Evolutionary conservation across 2,329 filamentous ascomycete genomes (phyloP).

Genomic region (Colletotrichum viniferum): DNA sequence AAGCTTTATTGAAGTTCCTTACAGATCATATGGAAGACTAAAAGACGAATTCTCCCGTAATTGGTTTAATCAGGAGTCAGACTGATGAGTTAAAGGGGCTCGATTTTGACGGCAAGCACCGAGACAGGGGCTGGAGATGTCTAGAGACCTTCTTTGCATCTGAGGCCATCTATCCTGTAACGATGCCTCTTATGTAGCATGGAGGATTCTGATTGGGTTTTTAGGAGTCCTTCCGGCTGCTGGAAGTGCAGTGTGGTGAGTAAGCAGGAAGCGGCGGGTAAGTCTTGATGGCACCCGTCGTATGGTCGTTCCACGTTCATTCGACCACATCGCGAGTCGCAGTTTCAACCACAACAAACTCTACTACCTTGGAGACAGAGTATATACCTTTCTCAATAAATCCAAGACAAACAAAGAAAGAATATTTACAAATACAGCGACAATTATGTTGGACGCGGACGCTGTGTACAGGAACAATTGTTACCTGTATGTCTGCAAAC

Average conservation of each 20-base stretch:
- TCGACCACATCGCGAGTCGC: not conserved
- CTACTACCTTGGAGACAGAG: not conserved
- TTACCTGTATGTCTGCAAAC: too few relatives aligned
- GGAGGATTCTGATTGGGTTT: not conserved
- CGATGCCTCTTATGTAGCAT: not conserved
- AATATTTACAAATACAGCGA: accelerated
- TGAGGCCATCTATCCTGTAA: not conserved
- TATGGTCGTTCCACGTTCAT: not conserved
- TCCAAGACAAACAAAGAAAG: too few relatives aligned
- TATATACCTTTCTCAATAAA: too few relatives aligned
- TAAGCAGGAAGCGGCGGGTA: not conserved
- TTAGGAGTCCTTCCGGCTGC: not conserved
- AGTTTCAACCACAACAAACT: not conserved
- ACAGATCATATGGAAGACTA: not conserved
- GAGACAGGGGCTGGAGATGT: not conserved
- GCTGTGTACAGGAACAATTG: too few relatives aligned
- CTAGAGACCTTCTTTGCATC: not conserved
- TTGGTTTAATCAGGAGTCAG: not conserved
- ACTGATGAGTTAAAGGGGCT: not conserved
- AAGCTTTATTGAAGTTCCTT: not conserved
- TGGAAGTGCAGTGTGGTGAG: not conserved
- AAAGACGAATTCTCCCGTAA: not conserved
- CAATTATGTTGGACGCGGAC: too few relatives aligned
- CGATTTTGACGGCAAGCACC: not conserved
- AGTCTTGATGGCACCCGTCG: not conserved